These are phyloP conservation scores for Neopestalotiopsis sp. DNA, from an alignment of 2,329 filamentous ascomycete genomes.

Conservation along the genomic window DNA sequence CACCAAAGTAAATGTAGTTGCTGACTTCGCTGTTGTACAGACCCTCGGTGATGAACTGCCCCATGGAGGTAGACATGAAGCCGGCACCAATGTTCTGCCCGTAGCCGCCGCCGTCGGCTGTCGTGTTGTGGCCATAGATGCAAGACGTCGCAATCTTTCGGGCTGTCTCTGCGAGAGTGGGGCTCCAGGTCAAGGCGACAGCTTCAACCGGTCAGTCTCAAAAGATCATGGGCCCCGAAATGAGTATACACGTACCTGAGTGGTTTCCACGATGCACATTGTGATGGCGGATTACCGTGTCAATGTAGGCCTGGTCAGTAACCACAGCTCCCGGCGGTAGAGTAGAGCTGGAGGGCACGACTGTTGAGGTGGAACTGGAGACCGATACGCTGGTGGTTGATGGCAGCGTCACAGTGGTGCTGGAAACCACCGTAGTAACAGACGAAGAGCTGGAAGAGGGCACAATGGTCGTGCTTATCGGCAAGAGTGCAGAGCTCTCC, in stretches of 20 bases:
- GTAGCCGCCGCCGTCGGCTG: slow-evolving; percentile 4
- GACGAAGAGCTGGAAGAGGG: neutral
- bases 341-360: neutral
- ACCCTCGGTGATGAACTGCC: slow-evolving; percentile 9
- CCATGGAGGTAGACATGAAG: slow-evolving; percentile 8
- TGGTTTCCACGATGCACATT: slow-evolving; percentile 7
- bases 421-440: neutral
- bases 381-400: neutral
- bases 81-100: slow-evolving; percentile 12
- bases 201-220: neutral
- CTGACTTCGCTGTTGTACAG: slow-evolving; percentile 10
- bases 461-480: neutral
- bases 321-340: neutral
- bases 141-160: neutral
- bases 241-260: neutral
- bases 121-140: neutral
- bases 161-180: slow-evolving; percentile 4
- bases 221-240: neutral
- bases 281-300: slow-evolving; percentile 9
- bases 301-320: slow-evolving; percentile 6
- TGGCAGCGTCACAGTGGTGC: neutral
- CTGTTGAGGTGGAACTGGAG: neutral
- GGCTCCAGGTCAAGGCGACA: neutral
- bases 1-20: slow-evolving; percentile 1
- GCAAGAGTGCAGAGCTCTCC: neutral